Conservation (phyloP, 306 rosid species). For the Glycyrrhiza uralensis region DNA sequence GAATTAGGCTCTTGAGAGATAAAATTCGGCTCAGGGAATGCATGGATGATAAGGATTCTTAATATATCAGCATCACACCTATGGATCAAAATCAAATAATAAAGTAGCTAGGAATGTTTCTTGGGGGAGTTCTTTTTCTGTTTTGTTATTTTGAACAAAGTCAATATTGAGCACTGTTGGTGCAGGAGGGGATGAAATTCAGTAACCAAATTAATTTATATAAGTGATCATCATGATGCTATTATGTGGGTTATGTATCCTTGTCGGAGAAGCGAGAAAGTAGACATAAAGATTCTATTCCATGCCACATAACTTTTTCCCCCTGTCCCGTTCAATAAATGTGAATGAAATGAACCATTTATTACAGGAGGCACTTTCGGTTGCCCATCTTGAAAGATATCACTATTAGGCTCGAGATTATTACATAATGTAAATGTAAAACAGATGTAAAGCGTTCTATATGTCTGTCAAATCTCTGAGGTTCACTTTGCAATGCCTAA, state of each 20-base stretch:
- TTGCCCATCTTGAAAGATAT: constrained; percentile 2
- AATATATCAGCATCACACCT: constrained; percentile 24
- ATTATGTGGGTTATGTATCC: background rate
- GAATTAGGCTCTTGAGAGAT: constrained; percentile 22
- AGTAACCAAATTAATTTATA: background rate
- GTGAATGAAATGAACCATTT: background rate
- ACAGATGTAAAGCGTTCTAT: constrained; percentile 30
- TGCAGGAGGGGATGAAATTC: background rate
- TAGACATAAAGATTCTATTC: constrained; percentile 22
- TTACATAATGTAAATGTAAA: constrained; percentile 11
- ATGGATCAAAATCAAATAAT: constrained; percentile 22
- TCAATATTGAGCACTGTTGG: background rate
- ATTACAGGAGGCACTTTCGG: constrained; percentile 15
- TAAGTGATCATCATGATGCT: background rate
- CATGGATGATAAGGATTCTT: constrained; percentile 67
- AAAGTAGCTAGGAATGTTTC: no score
- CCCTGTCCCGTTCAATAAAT: constrained; percentile 23
- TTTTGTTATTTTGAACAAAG: background rate
- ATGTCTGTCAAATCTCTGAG: background rate
- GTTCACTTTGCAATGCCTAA: constrained; percentile 1
- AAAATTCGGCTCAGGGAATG: constrained; percentile 24
- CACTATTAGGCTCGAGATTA: background rate
- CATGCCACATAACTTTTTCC: background rate
- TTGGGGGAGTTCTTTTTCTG: background rate
- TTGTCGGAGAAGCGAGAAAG: background rate